Evolutionary conservation across 192 early-diverging fungal genomes (phyloP), one percentile per base, ranked within the genome.

Genomic region (Coemansia sp.): DNA sequence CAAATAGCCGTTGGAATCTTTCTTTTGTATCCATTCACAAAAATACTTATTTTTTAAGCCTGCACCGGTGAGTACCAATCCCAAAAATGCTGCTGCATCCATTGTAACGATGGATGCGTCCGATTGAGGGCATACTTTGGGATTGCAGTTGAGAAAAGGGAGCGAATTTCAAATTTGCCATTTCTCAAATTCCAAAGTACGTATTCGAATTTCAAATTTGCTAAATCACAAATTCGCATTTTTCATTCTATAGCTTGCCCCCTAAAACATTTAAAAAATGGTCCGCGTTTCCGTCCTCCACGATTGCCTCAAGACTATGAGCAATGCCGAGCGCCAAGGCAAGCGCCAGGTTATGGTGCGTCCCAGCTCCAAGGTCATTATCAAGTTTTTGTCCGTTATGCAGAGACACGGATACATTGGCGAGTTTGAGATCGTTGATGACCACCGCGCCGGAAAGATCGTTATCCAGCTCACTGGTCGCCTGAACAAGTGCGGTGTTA

Each of bases 331-430:
- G 91, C 94, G 93, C 84, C 91, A 89, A 81, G 97, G 97, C 64
- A 97, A 97, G 92, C 93, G 96, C 79, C 97, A 99, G 88, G 96
- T 97, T 52, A 80, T 97, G 75, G 86, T 99, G 85, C 94, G 96
- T 73, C 97, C 97, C 74, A 93, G 91, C 80, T 97, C 95, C 81
- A 97, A 97, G 90, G 96, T 99, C 85, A 92, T 99, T 71, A 89
- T 97, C 89, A 96, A 96, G 90, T 99, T 99, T 91, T 87, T 99
- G 58, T 93, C 94, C 70, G 95, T 97, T 73, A 99, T 99, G 96
- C 97, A 97, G 89, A 93, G 94, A 88, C 95, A 97, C 85, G 95
- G 95, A 70, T 99, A 99, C 90, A 97, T 99, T 87, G 96, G 96
- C 77, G 97, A 97, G 87, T 97, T 99, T 73, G 97, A 99, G 87